Percentiles rank a stretch among this genome's conserved stretches.
These are phyloP conservation scores for Aspergillus ostianus DNA, from an alignment of 495 filamentous ascomycete genomes.

Conservation along the genomic window DNA sequence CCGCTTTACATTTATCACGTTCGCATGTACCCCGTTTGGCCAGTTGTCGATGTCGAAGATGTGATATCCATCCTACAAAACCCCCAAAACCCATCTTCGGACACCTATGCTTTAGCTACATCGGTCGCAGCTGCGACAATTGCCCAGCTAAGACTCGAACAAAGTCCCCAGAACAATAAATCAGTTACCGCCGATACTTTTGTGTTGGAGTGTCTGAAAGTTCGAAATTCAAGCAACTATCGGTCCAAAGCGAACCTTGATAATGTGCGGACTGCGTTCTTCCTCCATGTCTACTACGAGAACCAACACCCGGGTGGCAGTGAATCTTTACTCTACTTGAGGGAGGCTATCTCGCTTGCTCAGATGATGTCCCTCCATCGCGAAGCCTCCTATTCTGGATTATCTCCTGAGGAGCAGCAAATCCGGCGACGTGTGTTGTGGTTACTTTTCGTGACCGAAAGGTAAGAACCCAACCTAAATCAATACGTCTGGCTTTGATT, in stretches of 20 bases:
- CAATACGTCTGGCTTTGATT: no score
- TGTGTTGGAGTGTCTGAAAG: slow-evolving; percentile 16
- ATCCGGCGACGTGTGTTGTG: slow-evolving; percentile 41
- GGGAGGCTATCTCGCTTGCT: slow-evolving; percentile 44
- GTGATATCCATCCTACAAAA: slow-evolving; percentile 34
- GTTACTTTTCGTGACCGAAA: slow-evolving; percentile 47
- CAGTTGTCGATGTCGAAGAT: slow-evolving; percentile 42
- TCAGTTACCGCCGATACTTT: slow-evolving; percentile 24
- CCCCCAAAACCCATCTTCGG: slow-evolving; percentile 25
- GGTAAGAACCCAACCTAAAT: slow-evolving; percentile 13
- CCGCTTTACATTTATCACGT: slow-evolving; percentile 40
- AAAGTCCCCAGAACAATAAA: slow-evolving; percentile 16
- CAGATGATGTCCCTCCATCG: slow-evolving; percentile 46
- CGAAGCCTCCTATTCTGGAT: slow-evolving; percentile 29
- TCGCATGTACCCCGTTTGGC: slow-evolving; percentile 49
- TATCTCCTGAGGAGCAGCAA: slow-evolving; percentile 30
- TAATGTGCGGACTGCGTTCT: slow-evolving; percentile 40
- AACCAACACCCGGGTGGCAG: slow-evolving; percentile 40
- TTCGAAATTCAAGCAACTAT: slow-evolving; percentile 14
- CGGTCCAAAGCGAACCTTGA: slow-evolving; percentile 19
- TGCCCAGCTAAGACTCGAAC: slow-evolving; percentile 40
- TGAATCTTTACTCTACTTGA: slow-evolving; percentile 39
- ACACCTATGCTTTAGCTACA: slow-evolving; percentile 40
- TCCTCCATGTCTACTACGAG: slow-evolving; percentile 47
- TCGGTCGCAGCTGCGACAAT: slow-evolving; percentile 45